These are phyloP conservation scores for Geotrichum ghanense DNA, from an alignment of 805 yeast species.

Conservation along the genomic window DNA sequence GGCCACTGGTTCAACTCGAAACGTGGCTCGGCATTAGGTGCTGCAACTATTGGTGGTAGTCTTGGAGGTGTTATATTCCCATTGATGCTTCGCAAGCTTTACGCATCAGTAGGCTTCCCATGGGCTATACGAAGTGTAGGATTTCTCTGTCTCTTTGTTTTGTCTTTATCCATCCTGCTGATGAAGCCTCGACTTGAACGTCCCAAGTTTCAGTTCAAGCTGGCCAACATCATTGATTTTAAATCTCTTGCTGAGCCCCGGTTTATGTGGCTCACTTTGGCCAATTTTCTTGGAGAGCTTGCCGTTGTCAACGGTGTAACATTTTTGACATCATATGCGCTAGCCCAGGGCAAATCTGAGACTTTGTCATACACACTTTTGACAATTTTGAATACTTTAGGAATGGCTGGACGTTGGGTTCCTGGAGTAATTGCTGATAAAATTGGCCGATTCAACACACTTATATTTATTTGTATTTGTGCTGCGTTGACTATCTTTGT, in stretches of 20 bases:
- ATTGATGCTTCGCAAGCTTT: conserved; percentile 39
- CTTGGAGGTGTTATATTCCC: conserved; percentile 49
- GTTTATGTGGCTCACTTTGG: conserved; percentile 32
- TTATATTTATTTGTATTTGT: conserved; percentile 27
- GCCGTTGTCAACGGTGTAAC: conserved; percentile 38
- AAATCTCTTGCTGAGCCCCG: conserved; percentile 32
- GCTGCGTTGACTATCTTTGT: conserved; percentile 25
- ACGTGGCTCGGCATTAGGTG: conserved; percentile 45
- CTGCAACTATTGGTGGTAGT: conserved; percentile 44
- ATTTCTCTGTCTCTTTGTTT: conserved; percentile 33
- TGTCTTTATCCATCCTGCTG: conserved; percentile 27
- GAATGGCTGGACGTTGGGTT: conserved; percentile 34
- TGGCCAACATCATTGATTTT: conserved; percentile 26
- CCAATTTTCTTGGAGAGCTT: conserved; percentile 36
- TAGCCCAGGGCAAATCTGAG: conserved; percentile 33
- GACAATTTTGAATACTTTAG: conserved; percentile 33
- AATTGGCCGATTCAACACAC: conserved; percentile 43
- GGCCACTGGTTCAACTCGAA: conserved; percentile 55
- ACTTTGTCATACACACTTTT: conserved; percentile 35
- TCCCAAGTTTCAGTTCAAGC: conserved; percentile 16
- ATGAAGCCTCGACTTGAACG: conserved; percentile 32
- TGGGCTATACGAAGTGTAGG: conserved; percentile 52
- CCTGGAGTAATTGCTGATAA: conserved; percentile 36
- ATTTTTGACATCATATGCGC: conserved; percentile 42
- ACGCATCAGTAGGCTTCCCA: conserved; percentile 38